These are phyloP conservation scores for Sarocladium brachiariae DNA, from an alignment of 2,329 filamentous ascomycete genomes.

Conservation along the genomic window DNA sequence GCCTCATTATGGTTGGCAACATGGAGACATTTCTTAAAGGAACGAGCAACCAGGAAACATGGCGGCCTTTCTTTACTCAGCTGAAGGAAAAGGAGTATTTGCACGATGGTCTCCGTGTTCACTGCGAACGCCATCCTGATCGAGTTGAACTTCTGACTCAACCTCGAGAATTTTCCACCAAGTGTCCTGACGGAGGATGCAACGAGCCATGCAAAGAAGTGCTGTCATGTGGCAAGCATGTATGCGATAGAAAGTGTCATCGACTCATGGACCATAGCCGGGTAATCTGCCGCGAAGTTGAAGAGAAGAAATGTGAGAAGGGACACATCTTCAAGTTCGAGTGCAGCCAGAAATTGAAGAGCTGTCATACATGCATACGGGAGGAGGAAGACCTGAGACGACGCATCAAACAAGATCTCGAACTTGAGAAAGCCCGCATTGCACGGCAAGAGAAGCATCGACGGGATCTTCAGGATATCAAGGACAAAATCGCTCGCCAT, in stretches of 20 bases:
- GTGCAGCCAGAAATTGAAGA: slow-evolving; percentile 35
- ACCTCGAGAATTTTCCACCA: slow-evolving; percentile 50
- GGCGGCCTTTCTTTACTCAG: slow-evolving; percentile 50
- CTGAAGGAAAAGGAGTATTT: slow-evolving; percentile 45
- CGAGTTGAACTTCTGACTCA: slow-evolving; percentile 36
- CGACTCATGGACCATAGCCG: slow-evolving; percentile 51
- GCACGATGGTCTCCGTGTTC: slow-evolving; percentile 53
- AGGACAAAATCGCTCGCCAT: slow-evolving; percentile 48
- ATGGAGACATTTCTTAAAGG: slow-evolving; percentile 58
- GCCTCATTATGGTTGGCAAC: slow-evolving; percentile 64
- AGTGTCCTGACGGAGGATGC: slow-evolving; percentile 67
- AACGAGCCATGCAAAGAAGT: slow-evolving; percentile 46
- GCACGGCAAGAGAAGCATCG: slow-evolving; percentile 37
- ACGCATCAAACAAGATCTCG: slow-evolving; percentile 36
- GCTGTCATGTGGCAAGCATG: slow-evolving; percentile 52
- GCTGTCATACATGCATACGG: slow-evolving; percentile 44
- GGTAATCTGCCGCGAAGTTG: slow-evolving; percentile 22
- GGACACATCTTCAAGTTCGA: slow-evolving; percentile 40
- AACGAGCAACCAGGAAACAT: slow-evolving; percentile 33
- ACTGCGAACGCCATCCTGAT: slow-evolving; percentile 53
- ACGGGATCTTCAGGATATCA: slow-evolving; percentile 36
- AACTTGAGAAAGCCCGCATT: slow-evolving; percentile 43
- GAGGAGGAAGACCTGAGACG: slow-evolving; percentile 40
- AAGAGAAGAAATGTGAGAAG: slow-evolving; percentile 42
- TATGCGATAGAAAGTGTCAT: slow-evolving; percentile 57